These are phyloP conservation scores for Trichoderma atrobrunneum DNA, from an alignment of 2,329 filamentous ascomycete genomes.

Conservation along the genomic window DNA sequence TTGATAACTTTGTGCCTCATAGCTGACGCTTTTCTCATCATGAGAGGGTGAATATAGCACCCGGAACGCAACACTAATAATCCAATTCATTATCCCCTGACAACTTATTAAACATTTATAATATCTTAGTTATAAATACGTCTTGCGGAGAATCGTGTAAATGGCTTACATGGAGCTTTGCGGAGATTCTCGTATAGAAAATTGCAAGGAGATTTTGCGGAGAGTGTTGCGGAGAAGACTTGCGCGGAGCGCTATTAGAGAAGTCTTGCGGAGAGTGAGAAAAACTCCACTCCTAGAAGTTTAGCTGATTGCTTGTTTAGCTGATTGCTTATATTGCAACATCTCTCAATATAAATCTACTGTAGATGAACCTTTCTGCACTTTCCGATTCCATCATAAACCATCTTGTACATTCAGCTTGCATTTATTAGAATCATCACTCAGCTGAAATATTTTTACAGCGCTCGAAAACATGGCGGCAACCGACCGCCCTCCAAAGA, in stretches of 20 bases:
- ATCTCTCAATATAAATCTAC: background rate
- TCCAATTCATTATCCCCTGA: background rate
- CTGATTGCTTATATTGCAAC: background rate
- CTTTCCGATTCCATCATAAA: background rate
- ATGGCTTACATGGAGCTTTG: background rate
- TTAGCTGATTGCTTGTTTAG: background rate
- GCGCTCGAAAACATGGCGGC: background rate
- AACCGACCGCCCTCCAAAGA: background rate
- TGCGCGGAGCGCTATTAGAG: background rate
- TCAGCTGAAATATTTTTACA: background rate
- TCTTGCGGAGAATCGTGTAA: background rate
- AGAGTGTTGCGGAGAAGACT: background rate
- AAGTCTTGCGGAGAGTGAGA: background rate
- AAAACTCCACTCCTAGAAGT: background rate
- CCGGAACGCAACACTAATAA: background rate
- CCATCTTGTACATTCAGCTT: background rate
- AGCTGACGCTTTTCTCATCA: background rate
- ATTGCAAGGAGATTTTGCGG: background rate
- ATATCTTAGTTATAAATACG: background rate
- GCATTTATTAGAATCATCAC: background rate
- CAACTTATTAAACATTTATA: background rate
- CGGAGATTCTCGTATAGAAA: background rate
- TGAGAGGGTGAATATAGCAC: background rate
- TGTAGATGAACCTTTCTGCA: background rate
- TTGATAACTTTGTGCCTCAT: background rate